Conservation (phyloP, 2,329 filamentous ascomycete species). For the Lizonia empirigonia region DNA sequence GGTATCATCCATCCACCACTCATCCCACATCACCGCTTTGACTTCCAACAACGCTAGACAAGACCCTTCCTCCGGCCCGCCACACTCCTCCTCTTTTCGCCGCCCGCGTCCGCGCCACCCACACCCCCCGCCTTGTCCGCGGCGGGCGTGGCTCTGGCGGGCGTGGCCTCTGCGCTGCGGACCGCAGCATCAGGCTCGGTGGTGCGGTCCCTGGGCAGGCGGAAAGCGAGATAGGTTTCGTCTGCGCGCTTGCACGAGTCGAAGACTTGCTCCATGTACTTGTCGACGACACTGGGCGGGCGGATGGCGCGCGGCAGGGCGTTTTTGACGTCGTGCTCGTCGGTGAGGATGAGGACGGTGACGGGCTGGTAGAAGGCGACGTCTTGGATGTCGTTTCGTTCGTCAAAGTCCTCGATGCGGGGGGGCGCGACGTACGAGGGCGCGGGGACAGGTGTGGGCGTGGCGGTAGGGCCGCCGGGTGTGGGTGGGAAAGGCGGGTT, state of each 20-base stretch:
- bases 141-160: too few species aligned
- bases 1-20: too few species aligned
- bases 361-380: conserved; percentile 71
- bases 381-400: conserved; percentile 53
- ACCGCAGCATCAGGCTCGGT: not conserved
- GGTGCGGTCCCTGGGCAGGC: conserved; percentile 55
- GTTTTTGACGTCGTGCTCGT: conserved; percentile 59
- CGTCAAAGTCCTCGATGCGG: conserved; percentile 47
- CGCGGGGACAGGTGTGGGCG: conserved; percentile 22
- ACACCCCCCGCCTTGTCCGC: too few species aligned
- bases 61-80: too few species aligned
- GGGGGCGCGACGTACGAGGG: conserved; percentile 34
- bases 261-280: conserved; percentile 55
- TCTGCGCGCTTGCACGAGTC: conserved; percentile 61
- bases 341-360: conserved; percentile 64
- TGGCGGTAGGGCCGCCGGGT: conserved; percentile 11
- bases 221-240: conserved; percentile 61
- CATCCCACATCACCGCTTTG: too few species aligned
- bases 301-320: conserved; percentile 63
- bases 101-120: too few species aligned
- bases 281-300: conserved; percentile 44
- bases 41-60: too few species aligned
- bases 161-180: too few species aligned
- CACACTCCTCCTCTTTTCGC: too few species aligned
- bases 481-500: conserved; percentile 14